Percentiles rank a stretch among this genome's conserved stretches.
phyloP scores from a whole-genome alignment of 306 rosid genomes.

The Lithocarpus polystachyus region DNA sequence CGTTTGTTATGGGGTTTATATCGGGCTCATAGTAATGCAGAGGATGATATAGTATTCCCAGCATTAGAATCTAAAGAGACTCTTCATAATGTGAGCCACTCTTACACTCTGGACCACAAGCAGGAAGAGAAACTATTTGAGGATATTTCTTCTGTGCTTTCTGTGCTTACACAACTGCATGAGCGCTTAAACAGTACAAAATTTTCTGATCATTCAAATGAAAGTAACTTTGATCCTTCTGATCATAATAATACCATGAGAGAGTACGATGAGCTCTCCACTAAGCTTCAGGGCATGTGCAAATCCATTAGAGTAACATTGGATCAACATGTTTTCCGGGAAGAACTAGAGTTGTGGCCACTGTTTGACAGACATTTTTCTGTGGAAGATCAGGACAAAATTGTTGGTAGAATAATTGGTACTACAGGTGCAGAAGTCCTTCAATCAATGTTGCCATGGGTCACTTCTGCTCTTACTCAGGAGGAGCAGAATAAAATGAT shows the following conservation, averaged over 20 bases:
- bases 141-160: slow-evolving; percentile 39
- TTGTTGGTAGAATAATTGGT: slow-evolving; percentile 72
- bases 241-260: slow-evolving; percentile 21
- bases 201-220: slow-evolving; percentile 19
- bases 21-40: slow-evolving; percentile 55
- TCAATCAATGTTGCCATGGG: slow-evolving; percentile 84
- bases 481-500: slow-evolving; percentile 74
- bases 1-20: slow-evolving; percentile 49
- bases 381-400: slow-evolving; percentile 70
- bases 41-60: slow-evolving; percentile 50
- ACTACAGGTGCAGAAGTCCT: slow-evolving; percentile 86
- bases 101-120: slow-evolving; percentile 48
- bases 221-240: slow-evolving; percentile 20
- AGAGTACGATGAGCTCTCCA: slow-evolving; percentile 37
- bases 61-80: slow-evolving; percentile 46
- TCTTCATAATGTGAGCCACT: slow-evolving; percentile 49
- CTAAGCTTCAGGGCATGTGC: slow-evolving; percentile 72
- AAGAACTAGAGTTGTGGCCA: slow-evolving; percentile 79
- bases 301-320: slow-evolving; percentile 62
- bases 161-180: slow-evolving; percentile 30
- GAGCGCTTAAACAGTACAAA: slow-evolving; percentile 11
- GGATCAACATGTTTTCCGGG: slow-evolving; percentile 73
- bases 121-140: slow-evolving; percentile 45
- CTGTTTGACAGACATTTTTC: slow-evolving; percentile 65
- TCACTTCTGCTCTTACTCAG: slow-evolving; percentile 69